A percentile compares a stretch with the other conserved stretches of the same genome.
Evolutionary conservation across 2,329 filamentous ascomycete genomes (phyloP).

Genomic region (Reticulascus tulasneorum): DNA sequence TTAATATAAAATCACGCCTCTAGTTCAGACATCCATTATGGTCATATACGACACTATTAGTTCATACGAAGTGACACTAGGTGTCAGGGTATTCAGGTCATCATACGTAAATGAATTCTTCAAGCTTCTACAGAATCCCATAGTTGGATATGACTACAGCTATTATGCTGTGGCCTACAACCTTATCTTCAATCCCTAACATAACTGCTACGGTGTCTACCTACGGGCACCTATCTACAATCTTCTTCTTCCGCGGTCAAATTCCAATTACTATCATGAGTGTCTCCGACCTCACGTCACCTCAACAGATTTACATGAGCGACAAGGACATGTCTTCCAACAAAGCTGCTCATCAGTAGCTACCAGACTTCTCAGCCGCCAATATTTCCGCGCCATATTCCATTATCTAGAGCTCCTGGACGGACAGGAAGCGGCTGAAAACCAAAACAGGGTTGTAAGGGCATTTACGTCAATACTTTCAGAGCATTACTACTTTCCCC

Average conservation of each 20-base stretch:
- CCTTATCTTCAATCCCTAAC: slow-evolving; percentile 9
- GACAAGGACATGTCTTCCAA: slow-evolving; percentile 6
- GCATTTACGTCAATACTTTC: slow-evolving; percentile 16
- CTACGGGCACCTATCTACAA: slow-evolving; percentile 4
- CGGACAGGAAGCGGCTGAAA: not conserved
- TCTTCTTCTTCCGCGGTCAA: slow-evolving; percentile 7
- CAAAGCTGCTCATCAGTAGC: slow-evolving; percentile 10
- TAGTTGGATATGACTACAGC: slow-evolving; percentile 2
- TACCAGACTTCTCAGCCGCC: slow-evolving; percentile 15
- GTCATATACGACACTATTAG: slow-evolving; percentile 14
- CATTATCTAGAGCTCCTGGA: slow-evolving; percentile 16
- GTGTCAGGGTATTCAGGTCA: slow-evolving; percentile 14
- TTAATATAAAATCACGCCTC: too few relatives aligned
- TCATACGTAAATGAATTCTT: slow-evolving; percentile 11
- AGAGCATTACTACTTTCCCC: slow-evolving; percentile 17
- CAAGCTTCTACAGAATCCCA: not conserved
- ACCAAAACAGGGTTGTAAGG: slow-evolving; percentile 10
- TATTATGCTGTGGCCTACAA: slow-evolving; percentile 11
- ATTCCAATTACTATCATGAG: slow-evolving; percentile 13
- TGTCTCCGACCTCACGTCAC: slow-evolving; percentile 1
- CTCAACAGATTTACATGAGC: not conserved
- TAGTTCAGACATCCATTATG: slow-evolving; percentile 13
- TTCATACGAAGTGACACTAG: slow-evolving; percentile 12
- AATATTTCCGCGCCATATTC: slow-evolving; percentile 14
- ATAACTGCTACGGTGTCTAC: slow-evolving; percentile 10